A percentile compares a stretch with the other conserved stretches of the same genome.
Conservation (phyloP, 306 rosid genomes). For the Inga laurina region DNA sequence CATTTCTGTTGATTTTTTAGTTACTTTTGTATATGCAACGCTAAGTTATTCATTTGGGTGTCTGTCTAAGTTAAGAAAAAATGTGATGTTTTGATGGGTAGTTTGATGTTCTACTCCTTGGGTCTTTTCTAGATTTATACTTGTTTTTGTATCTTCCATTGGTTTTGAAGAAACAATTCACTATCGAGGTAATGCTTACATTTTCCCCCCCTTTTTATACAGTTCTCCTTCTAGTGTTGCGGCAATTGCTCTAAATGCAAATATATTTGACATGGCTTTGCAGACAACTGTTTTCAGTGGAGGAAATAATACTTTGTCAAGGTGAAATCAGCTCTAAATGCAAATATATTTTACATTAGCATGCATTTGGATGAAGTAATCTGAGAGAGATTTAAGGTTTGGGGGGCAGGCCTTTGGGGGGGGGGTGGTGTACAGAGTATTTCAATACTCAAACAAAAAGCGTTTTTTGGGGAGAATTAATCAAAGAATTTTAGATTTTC, state of each 20-base stretch:
- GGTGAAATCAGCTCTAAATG: slow-evolving; percentile 49
- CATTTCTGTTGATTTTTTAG: slow-evolving; percentile 15
- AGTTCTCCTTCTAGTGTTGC: slow-evolving; percentile 80
- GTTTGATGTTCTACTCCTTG: slow-evolving; percentile 26
- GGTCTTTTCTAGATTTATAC: neutral
- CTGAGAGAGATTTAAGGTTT: neutral
- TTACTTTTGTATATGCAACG: neutral
- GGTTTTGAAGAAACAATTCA: slow-evolving; percentile 22
- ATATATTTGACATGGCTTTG: slow-evolving; percentile 63
- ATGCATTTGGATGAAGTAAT: neutral
- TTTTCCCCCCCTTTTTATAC: slow-evolving; percentile 26
- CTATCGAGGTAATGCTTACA: slow-evolving; percentile 14
- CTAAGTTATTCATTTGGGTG: slow-evolving; percentile 16
- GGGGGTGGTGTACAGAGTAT: neutral
- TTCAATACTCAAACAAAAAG: neutral
- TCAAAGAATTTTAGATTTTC: neutral
- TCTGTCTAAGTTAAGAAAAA: slow-evolving; percentile 19
- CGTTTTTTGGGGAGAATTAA: neutral
- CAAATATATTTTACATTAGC: too few relatives aligned
- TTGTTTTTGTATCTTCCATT: neutral
- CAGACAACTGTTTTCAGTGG: slow-evolving; percentile 45
- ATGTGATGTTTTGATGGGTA: slow-evolving; percentile 1
- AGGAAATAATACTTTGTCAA: slow-evolving; percentile 49
- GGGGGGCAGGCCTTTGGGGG: too few relatives aligned
- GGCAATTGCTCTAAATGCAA: slow-evolving; percentile 62